phyloP scores from a whole-genome alignment of 1,139 yeast species.

The Pichia norvegensis region DNA sequence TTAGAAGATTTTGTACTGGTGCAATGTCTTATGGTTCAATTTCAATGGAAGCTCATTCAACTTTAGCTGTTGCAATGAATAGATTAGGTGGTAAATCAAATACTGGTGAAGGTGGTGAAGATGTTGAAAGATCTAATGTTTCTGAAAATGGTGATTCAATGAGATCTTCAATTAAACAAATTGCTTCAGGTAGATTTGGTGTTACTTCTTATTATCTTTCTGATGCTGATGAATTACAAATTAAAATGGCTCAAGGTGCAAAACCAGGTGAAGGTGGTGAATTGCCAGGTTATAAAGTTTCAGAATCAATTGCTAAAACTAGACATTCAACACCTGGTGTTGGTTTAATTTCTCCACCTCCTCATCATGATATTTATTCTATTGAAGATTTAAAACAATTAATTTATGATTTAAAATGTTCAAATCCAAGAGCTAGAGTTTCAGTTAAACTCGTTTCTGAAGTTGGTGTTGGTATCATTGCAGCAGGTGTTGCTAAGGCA shows the following conservation, averaged over 20 bases:
- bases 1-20: slow-evolving; percentile 94
- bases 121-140: slow-evolving; percentile 78
- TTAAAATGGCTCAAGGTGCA: slow-evolving; percentile 99
- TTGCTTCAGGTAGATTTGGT: slow-evolving; percentile 97
- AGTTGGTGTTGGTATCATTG: slow-evolving; percentile 98
- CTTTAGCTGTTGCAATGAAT: slow-evolving; percentile 97
- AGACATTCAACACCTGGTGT: slow-evolving; percentile 97
- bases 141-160: slow-evolving; percentile 88
- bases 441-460: slow-evolving; percentile 95
- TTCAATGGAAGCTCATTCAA: slow-evolving; percentile 97
- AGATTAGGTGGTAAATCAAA: slow-evolving; percentile 95
- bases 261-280: slow-evolving; percentile 99
- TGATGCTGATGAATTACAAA: slow-evolving; percentile 96
- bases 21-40: slow-evolving; percentile 99
- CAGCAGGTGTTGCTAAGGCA: slow-evolving; percentile 98
- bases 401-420: slow-evolving; percentile 91
- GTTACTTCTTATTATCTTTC: slow-evolving; percentile 91
- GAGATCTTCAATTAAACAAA: slow-evolving; percentile 96
- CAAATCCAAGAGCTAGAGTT: slow-evolving; percentile 95
- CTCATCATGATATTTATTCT: slow-evolving; percentile 96
- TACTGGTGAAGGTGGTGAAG: slow-evolving; percentile 99
- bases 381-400: slow-evolving; percentile 96
- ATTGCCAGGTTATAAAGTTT: slow-evolving; percentile 90
- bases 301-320: slow-evolving; percentile 82
- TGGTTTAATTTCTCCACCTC: slow-evolving; percentile 96